phyloP scores from a whole-genome alignment of 2,329 filamentous ascomycete species.

The Fusarium sulawesiense region DNA sequence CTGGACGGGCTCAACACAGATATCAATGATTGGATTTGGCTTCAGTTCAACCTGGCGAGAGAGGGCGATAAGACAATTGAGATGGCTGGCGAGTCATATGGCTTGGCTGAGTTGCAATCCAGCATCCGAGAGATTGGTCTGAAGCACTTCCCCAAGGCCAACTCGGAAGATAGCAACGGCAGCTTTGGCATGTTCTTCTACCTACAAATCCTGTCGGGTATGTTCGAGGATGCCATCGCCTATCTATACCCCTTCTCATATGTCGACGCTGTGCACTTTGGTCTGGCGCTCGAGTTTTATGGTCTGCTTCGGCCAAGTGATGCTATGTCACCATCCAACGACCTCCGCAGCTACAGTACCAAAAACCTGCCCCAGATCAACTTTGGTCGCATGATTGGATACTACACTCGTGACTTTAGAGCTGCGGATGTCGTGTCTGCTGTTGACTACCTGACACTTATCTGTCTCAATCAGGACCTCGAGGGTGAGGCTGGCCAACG shows the following conservation, averaged over 20 bases:
- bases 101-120: conserved; percentile 75
- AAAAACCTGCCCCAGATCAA: conserved; percentile 84
- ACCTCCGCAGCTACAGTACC: conserved; percentile 74
- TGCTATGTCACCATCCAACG: conserved; percentile 77
- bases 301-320: conserved; percentile 89
- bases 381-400: conserved; percentile 92
- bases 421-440: conserved; percentile 89
- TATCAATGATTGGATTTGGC: conserved; percentile 78
- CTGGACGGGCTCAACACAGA: conserved; percentile 72
- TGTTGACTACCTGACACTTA: conserved; percentile 90
- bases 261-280: conserved; percentile 94
- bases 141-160: conserved; percentile 87
- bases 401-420: conserved; percentile 96
- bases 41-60: conserved; percentile 76
- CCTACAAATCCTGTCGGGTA: conserved; percentile 86
- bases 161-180: conserved; percentile 78
- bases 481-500: conserved; percentile 78
- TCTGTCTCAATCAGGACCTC: conserved; percentile 91
- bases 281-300: conserved; percentile 88
- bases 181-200: conserved; percentile 94
- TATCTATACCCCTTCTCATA: conserved; percentile 94
- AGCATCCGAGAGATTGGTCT: conserved; percentile 90
- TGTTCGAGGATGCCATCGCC: conserved; percentile 93
- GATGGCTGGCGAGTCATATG: conserved; percentile 74
- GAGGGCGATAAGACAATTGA: conserved; percentile 73